These are phyloP conservation scores for Diutina sp. DNA, from an alignment of 1,139 yeast genomes.

Conservation along the genomic window DNA sequence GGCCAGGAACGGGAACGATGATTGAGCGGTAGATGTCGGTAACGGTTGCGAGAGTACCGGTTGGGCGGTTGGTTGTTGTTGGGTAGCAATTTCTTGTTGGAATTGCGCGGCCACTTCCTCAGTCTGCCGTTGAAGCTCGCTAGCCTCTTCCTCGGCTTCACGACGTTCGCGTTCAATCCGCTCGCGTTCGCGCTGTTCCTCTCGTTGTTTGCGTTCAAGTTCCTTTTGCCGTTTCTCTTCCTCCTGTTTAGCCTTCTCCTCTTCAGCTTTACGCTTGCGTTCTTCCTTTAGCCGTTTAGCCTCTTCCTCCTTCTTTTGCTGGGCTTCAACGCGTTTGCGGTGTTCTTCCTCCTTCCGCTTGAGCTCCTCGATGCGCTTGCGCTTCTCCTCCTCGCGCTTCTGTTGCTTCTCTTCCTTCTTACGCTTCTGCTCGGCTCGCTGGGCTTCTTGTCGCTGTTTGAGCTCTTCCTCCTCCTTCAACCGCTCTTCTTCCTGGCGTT, in stretches of 20 bases:
- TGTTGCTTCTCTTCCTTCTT: constrained; percentile 36
- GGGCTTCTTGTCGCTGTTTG: constrained; percentile 20
- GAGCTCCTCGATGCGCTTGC: constrained; percentile 25
- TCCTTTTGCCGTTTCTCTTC: constrained; percentile 26
- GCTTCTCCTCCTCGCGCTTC: constrained; percentile 43
- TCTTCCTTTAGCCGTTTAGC: constrained; percentile 1
- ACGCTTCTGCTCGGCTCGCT: constrained; percentile 30
- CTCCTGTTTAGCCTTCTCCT: not conserved
- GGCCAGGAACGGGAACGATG: not conserved
- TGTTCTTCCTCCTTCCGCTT: constrained; percentile 36
- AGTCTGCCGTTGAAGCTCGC: not conserved
- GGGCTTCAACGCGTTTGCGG: constrained; percentile 28
- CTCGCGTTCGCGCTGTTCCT: constrained; percentile 9
- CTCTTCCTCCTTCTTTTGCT: constrained; percentile 38
- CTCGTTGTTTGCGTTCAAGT: constrained; percentile 17
- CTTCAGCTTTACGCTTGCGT: not conserved
- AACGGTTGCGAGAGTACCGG: not conserved
- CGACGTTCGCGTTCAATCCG: constrained; percentile 4
- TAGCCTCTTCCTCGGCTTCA: not conserved
- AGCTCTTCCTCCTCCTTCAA: constrained; percentile 22
- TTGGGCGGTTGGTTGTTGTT: not conserved
- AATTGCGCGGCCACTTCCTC: not conserved
- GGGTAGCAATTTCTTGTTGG: not conserved
- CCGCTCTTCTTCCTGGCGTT: constrained; percentile 44
- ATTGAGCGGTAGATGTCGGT: not conserved